phyloP scores from a whole-genome alignment of 2,329 filamentous ascomycete species.

The Sporothrix inflata region DNA sequence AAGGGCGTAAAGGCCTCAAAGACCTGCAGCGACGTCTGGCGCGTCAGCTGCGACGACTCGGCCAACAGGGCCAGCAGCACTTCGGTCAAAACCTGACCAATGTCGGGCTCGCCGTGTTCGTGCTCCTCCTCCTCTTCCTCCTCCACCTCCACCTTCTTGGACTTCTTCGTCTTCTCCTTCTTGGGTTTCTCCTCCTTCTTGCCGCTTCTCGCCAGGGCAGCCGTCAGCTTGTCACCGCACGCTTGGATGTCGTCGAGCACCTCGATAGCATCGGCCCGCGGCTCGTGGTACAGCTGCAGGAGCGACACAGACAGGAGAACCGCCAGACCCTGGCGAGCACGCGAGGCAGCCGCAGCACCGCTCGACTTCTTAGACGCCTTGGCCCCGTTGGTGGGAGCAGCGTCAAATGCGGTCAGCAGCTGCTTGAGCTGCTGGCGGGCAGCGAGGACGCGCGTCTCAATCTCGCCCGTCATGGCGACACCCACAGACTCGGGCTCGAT shows the following conservation, averaged over 20 bases:
- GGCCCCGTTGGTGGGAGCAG: constrained; percentile 44
- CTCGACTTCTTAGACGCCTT: constrained; percentile 42
- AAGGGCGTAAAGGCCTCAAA: constrained; percentile 80
- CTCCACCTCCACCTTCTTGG: constrained; percentile 43
- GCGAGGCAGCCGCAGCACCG: constrained; percentile 39
- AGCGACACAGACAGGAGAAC: constrained; percentile 83
- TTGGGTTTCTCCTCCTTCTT: neutral
- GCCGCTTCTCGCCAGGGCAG: constrained; percentile 37
- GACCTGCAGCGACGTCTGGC: constrained; percentile 84
- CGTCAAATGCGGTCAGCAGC: constrained; percentile 46
- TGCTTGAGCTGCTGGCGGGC: constrained; percentile 55
- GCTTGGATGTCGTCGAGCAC: constrained; percentile 80
- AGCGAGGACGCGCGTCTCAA: constrained; percentile 56
- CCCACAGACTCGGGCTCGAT: constrained; percentile 56
- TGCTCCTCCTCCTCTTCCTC: neutral
- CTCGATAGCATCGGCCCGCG: constrained; percentile 78
- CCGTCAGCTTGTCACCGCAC: constrained; percentile 69
- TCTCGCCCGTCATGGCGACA: constrained; percentile 59
- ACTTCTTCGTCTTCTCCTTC: constrained; percentile 42
- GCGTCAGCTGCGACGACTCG: constrained; percentile 80
- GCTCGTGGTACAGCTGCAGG: constrained; percentile 84
- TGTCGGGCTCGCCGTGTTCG: constrained; percentile 42
- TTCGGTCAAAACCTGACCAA: constrained; percentile 78
- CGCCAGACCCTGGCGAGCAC: constrained; percentile 67
- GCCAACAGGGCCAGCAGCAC: constrained; percentile 89